A percentile compares a stretch with the other conserved stretches of the same genome.
Evolutionary conservation across 208 protist species (phyloP).

Genomic region (Acanthamoeba lenticulata): DNA sequence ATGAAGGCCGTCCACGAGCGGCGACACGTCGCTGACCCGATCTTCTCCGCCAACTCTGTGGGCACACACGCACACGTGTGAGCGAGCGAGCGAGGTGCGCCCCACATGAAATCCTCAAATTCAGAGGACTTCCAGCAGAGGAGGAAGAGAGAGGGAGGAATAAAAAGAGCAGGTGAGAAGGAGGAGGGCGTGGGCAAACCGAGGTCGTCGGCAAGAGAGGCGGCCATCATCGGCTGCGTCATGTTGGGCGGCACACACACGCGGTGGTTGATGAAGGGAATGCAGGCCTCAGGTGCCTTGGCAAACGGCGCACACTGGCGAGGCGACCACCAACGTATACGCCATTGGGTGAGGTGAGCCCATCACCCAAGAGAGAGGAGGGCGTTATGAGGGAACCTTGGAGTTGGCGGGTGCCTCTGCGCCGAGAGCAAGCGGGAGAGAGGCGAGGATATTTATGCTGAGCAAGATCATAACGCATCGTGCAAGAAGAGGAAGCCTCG

Average conservation of each 20-base stretch:
- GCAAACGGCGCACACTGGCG: background rate
- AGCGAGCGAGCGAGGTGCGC: background rate
- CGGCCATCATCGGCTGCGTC: background rate
- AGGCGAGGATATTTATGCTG: no score
- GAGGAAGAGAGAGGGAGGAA: background rate
- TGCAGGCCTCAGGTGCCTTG: background rate
- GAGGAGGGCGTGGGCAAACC: no score
- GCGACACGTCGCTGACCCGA: background rate
- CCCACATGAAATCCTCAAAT: background rate
- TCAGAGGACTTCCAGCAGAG: background rate
- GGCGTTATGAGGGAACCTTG: no score
- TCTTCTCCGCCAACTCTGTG: background rate
- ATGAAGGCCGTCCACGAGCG: background rate
- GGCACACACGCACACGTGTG: background rate
- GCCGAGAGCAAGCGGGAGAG: no score
- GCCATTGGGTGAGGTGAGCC: no score
- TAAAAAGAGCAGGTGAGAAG: background rate
- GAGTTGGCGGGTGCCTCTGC: no score
- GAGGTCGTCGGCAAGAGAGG: background rate
- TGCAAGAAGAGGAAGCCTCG: no score
- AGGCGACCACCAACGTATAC: no score
- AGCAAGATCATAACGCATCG: no score
- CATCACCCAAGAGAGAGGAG: no score
- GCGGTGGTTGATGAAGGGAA: background rate
- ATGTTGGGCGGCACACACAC: background rate